Percentiles rank a stretch among this genome's conserved stretches.
Conservation (phyloP, 768 basidiomycete genomes). For the Chiua virens region DNA sequence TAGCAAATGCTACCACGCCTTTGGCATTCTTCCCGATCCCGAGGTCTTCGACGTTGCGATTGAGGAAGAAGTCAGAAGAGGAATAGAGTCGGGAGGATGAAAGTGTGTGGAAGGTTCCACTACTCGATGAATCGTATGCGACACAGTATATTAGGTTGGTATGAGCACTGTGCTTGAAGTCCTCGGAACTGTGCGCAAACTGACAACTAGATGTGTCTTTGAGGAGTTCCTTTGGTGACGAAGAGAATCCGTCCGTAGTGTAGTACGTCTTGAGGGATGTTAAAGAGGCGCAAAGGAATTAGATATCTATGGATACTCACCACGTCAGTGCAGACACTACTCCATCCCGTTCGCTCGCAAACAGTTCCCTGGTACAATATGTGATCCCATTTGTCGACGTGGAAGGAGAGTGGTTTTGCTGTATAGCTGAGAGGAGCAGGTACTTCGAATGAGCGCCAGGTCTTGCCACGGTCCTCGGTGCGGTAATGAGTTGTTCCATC, state of each 20-base stretch:
- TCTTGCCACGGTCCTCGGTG: conserved; percentile 82
- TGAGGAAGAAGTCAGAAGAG: conserved; percentile 80
- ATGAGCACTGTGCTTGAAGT: conserved; percentile 79
- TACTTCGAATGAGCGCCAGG: conserved; percentile 82
- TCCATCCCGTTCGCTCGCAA: conserved; percentile 60
- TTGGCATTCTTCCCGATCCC: conserved; percentile 83
- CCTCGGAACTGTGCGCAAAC: conserved; percentile 84
- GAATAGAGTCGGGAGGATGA: conserved; percentile 73
- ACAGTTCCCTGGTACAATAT: conserved; percentile 77
- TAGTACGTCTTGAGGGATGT: conserved; percentile 69
- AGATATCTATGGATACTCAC: conserved; percentile 33
- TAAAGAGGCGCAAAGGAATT: conserved; percentile 2
- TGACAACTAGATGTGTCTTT: conserved; percentile 75
- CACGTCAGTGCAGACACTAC: conserved; percentile 66
- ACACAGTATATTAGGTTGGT: conserved; percentile 85
- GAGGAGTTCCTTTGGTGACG: conserved; percentile 58
- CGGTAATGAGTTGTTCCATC: conserved; percentile 77
- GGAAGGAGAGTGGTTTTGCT: conserved; percentile 77
- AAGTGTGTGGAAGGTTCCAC: conserved; percentile 43
- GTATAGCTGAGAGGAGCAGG: conserved; percentile 50
- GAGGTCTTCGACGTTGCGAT: conserved; percentile 71
- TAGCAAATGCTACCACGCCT: conserved; percentile 91
- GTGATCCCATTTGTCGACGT: conserved; percentile 76
- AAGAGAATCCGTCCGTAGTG: conserved; percentile 80
- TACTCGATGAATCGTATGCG: conserved; percentile 67